phyloP scores from a whole-genome alignment of 2,329 filamentous ascomycete genomes.

The Ceratocystis alfenasii region DNA sequence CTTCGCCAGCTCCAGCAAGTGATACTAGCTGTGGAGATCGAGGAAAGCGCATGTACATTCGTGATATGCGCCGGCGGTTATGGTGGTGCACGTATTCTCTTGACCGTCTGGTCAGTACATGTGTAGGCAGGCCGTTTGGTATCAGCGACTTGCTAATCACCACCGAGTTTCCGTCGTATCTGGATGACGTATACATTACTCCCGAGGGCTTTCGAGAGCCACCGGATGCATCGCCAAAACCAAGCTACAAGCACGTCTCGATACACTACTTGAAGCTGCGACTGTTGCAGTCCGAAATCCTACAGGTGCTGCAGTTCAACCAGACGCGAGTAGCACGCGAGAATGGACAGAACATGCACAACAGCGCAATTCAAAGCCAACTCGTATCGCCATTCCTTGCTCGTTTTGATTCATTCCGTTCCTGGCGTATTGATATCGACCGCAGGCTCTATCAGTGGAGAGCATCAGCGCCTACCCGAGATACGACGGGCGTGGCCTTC shows the following conservation, averaged over 20 bases:
- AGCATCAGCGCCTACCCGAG: conserved; percentile 60
- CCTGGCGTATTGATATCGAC: conserved; percentile 83
- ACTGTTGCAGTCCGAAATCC: conserved; percentile 82
- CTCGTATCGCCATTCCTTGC: conserved; percentile 76
- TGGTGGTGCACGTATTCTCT: conserved; percentile 98
- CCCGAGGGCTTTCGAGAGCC: conserved; percentile 58
- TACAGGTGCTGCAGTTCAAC: conserved; percentile 86
- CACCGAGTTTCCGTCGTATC: conserved; percentile 78
- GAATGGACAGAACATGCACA: conserved; percentile 49
- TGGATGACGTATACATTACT: conserved; percentile 84
- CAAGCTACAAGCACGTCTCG: conserved; percentile 82
- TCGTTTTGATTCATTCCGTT: conserved; percentile 71
- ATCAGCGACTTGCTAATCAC: conserved; percentile 95
- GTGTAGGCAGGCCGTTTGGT: conserved; percentile 83
- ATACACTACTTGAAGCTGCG: conserved; percentile 87
- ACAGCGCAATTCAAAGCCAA: conserved; percentile 64
- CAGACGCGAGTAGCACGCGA: conserved; percentile 69
- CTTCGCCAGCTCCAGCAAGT: background rate
- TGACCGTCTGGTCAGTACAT: conserved; percentile 87
- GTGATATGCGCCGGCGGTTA: conserved; percentile 72
- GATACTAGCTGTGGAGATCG: conserved; percentile 35
- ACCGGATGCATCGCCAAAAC: conserved; percentile 41
- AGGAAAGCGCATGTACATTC: conserved; percentile 65
- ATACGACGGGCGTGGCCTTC: conserved; percentile 77
- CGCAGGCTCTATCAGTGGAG: conserved; percentile 77